Evolutionary conservation across 2,329 filamentous ascomycete genomes (phyloP).

Genomic region (Fusarium sp.): DNA sequence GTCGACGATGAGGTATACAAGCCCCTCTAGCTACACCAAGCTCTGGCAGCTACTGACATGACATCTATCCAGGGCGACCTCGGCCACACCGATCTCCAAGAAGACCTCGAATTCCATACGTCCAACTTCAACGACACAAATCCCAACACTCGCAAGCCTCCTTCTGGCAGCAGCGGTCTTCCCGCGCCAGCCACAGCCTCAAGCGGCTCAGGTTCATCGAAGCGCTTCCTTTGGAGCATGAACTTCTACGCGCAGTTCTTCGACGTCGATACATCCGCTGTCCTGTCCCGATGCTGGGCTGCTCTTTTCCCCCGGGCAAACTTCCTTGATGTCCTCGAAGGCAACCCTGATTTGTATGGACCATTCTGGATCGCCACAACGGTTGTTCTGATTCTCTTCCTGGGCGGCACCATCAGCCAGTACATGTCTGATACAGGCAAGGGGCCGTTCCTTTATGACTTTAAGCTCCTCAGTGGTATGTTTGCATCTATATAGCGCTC

Average conservation of each 20-base stretch:
- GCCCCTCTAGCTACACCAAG: slow-evolving; percentile 28
- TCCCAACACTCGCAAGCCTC: slow-evolving; percentile 60
- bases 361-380: slow-evolving; percentile 99
- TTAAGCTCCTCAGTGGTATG: slow-evolving; percentile 83
- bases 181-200: slow-evolving; percentile 67
- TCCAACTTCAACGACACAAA: slow-evolving; percentile 80
- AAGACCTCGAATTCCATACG: slow-evolving; percentile 98
- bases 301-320: slow-evolving; percentile 92
- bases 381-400: slow-evolving; percentile 92
- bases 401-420: slow-evolving; percentile 94
- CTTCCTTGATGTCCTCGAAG: slow-evolving; percentile 96
- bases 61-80: slow-evolving; percentile 79
- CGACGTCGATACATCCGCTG: slow-evolving; percentile 93
- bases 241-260: slow-evolving; percentile 98
- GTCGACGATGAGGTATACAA: slow-evolving; percentile 86
- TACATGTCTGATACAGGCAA: slow-evolving; percentile 78
- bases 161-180: slow-evolving; percentile 60
- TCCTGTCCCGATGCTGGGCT: slow-evolving; percentile 85
- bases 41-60: slow-evolving; percentile 27
- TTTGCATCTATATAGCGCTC: slow-evolving; percentile 7
- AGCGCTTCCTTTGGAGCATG: slow-evolving; percentile 92
- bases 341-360: slow-evolving; percentile 95
- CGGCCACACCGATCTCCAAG: slow-evolving; percentile 96
- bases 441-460: slow-evolving; percentile 89
- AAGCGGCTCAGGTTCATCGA: slow-evolving; percentile 61